Evolutionary conservation across 805 yeast species (phyloP).

Genomic region (Wickerhamomyces ciferrii): DNA sequence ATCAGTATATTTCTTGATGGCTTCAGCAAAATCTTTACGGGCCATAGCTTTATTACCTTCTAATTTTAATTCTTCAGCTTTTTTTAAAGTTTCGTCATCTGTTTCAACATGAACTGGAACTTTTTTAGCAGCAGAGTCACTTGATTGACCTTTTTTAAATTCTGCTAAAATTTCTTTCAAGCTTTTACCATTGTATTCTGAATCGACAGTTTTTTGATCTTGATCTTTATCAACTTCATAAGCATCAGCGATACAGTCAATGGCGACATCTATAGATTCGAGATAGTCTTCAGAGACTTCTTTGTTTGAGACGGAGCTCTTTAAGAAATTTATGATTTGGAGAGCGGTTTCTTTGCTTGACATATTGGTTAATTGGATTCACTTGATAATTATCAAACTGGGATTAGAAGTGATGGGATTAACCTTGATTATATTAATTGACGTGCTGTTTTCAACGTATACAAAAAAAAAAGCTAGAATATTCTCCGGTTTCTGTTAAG

Average conservation of each 20-base stretch:
- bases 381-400: too few relatives aligned
- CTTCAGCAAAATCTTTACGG: constrained; percentile 58
- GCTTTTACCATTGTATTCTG: constrained; percentile 41
- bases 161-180: constrained; percentile 39
- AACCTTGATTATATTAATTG: too few relatives aligned
- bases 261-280: constrained; percentile 90
- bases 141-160: constrained; percentile 8
- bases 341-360: constrained; percentile 61
- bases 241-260: constrained; percentile 88
- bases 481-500: too few relatives aligned
- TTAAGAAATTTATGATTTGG: constrained; percentile 70
- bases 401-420: too few relatives aligned
- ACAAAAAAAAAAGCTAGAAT: too few relatives aligned
- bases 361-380: constrained; percentile 8
- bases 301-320: constrained; percentile 51
- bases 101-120: constrained; percentile 40
- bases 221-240: constrained; percentile 59
- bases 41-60: constrained; percentile 93
- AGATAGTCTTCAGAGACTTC: constrained; percentile 70
- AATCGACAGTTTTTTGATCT: constrained; percentile 25
- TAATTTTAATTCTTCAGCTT: constrained; percentile 80
- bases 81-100: constrained; percentile 51
- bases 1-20: constrained; percentile 72
- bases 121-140: constrained; percentile 18
- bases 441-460: too few relatives aligned